Evolutionary conservation across 345 rosid genomes (phyloP).

Genomic region (Rhodomyrtus tomentosa): DNA sequence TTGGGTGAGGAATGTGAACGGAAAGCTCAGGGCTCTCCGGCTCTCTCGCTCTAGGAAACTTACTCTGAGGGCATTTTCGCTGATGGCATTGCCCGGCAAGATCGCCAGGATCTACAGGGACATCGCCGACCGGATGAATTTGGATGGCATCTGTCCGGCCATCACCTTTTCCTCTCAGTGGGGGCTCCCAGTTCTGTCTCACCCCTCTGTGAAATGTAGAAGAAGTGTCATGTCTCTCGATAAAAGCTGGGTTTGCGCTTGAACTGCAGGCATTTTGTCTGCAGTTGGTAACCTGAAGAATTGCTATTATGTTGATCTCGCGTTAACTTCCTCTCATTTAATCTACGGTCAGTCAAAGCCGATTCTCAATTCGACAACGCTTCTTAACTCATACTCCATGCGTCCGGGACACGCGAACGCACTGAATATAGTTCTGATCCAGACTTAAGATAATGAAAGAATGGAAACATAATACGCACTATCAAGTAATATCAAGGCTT

Average conservation of each 20-base stretch:
- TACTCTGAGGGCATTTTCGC: constrained; percentile 29
- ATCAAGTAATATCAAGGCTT: background rate
- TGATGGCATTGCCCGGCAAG: constrained; percentile 7
- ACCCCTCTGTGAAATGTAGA: constrained; percentile 14
- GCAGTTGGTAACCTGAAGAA: background rate
- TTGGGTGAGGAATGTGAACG: constrained; percentile 33
- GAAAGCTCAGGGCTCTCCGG: constrained; percentile 40
- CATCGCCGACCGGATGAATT: constrained; percentile 23
- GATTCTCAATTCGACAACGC: background rate
- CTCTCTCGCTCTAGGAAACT: constrained; percentile 44
- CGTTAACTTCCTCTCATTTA: background rate
- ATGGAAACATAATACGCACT: background rate
- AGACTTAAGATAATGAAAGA: background rate
- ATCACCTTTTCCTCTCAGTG: constrained; percentile 49
- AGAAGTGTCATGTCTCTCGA: background rate
- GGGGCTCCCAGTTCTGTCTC: constrained; percentile 56
- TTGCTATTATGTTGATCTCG: background rate
- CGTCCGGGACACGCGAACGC: background rate
- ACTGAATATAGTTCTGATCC: background rate
- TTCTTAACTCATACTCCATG: background rate
- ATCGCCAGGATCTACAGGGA: constrained; percentile 32
- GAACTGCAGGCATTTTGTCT: background rate
- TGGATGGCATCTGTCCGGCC: constrained; percentile 41
- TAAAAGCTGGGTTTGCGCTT: background rate
- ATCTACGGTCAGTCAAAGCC: background rate